A percentile compares a stretch with the other conserved stretches of the same genome.
Conservation (phyloP, 768 basidiomycete genomes). For the Hygrophoropsis aurantiaca region DNA sequence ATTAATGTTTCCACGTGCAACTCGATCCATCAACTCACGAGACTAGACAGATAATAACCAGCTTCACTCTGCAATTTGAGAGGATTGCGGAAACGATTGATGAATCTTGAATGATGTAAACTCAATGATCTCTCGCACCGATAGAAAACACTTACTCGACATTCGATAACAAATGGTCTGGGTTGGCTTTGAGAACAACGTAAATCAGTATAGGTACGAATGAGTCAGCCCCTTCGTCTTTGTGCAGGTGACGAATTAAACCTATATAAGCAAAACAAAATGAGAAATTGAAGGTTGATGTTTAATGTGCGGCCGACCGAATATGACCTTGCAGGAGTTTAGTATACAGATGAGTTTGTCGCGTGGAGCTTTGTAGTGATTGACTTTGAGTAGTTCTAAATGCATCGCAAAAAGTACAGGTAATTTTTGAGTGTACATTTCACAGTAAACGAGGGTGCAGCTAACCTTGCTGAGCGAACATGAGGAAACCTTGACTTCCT, state of each 20-base stretch:
- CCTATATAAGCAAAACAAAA: conserved; percentile 45
- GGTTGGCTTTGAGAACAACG: conserved; percentile 93
- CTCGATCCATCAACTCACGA: conserved; percentile 53
- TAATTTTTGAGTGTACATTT: no score
- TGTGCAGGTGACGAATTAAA: conserved; percentile 81
- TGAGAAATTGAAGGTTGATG: neutral
- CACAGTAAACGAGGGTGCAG: neutral
- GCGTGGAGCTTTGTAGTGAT: conserved; percentile 97
- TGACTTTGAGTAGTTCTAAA: conserved; percentile 90
- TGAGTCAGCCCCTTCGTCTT: conserved; percentile 88
- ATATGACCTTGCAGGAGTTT: conserved; percentile 99
- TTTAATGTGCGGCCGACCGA: conserved; percentile 58
- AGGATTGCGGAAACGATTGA: conserved; percentile 91
- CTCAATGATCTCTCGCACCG: neutral
- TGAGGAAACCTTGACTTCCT: conserved; percentile 75
- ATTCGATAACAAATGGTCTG: conserved; percentile 89
- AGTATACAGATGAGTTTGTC: conserved; percentile 98
- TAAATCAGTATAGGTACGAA: conserved; percentile 95
- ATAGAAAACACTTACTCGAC: conserved; percentile 66
- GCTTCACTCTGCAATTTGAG: conserved; percentile 90
- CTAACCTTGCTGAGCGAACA: conserved; percentile 86
- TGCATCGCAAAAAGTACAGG: conserved; percentile 4
- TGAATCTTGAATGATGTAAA: conserved; percentile 59
- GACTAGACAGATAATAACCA: conserved; percentile 94
- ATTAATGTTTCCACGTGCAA: neutral